Evolutionary conservation across 192 early-diverging fungal species (phyloP).

Genomic region (Obelidium mucronatum): DNA sequence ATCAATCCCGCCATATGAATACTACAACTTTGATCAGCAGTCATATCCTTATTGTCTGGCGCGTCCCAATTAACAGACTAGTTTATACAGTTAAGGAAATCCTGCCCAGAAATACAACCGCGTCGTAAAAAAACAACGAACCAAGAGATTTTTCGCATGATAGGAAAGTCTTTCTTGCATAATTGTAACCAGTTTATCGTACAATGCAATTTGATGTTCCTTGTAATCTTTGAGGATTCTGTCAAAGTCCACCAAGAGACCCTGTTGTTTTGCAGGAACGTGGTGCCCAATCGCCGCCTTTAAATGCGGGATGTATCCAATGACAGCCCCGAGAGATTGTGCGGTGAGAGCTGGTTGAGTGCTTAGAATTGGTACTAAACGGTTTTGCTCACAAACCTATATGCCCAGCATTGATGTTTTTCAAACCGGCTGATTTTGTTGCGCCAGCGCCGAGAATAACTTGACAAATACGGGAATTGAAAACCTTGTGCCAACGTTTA

Average conservation of each 20-base stretch:
- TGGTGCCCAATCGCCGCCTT: slow-evolving; percentile 75
- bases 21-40: slow-evolving; percentile 41
- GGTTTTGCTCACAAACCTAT: slow-evolving; percentile 61
- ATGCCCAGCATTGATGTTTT: slow-evolving; percentile 97
- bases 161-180: slow-evolving; percentile 89
- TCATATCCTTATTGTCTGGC: slow-evolving; percentile 49
- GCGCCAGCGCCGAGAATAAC: slow-evolving; percentile 98
- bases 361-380: not conserved
- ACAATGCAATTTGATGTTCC: slow-evolving; percentile 92
- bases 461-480: slow-evolving; percentile 95
- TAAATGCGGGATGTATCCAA: slow-evolving; percentile 85
- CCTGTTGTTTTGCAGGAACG: slow-evolving; percentile 80
- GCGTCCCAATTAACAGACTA: slow-evolving; percentile 64
- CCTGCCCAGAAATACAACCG: slow-evolving; percentile 40
- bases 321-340: slow-evolving; percentile 88
- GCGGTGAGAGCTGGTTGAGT: slow-evolving; percentile 78
- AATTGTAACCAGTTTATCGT: slow-evolving; percentile 89
- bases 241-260: slow-evolving; percentile 90
- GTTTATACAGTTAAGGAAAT: not conserved
- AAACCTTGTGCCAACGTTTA: slow-evolving; percentile 66
- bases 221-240: slow-evolving; percentile 79
- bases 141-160: slow-evolving; percentile 79
- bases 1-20: slow-evolving; percentile 81
- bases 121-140: no score
- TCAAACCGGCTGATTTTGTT: slow-evolving; percentile 94